Conservation (phyloP, 2,329 filamentous ascomycete species). For the Apiospora kogelbergensis region DNA sequence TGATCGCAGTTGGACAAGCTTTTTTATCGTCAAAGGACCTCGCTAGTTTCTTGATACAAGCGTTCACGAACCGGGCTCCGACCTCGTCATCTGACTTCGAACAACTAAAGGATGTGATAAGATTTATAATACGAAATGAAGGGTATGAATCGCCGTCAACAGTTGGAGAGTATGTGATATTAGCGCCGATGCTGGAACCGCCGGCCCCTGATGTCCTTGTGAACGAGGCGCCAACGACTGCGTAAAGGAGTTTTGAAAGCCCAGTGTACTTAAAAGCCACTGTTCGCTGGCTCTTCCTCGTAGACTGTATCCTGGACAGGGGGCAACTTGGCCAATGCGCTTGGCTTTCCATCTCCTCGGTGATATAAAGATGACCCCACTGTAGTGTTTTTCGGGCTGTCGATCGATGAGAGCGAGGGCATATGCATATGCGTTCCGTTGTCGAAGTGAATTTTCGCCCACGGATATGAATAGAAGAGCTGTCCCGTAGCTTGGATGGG, state of each 20-base stretch:
- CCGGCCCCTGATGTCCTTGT: constrained; percentile 10
- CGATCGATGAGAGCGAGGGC: not conserved
- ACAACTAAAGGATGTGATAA: not conserved
- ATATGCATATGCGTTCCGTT: not conserved
- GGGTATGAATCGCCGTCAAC: not conserved
- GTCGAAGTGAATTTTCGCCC: not conserved
- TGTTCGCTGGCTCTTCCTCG: not conserved
- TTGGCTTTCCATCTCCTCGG: not conserved
- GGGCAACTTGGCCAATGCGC: constrained; percentile 14
- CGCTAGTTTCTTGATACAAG: no score
- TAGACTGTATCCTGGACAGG: not conserved
- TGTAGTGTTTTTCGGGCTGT: not conserved
- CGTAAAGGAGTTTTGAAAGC: not conserved
- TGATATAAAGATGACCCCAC: constrained; percentile 7
- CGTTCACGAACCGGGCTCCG: no score
- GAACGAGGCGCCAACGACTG: constrained; percentile 6
- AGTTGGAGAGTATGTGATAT: constrained; percentile 9
- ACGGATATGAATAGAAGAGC: not conserved
- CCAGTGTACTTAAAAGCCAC: not conserved
- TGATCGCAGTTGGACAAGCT: constrained; percentile 1
- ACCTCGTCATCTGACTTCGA: no score
- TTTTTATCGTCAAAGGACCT: constrained; percentile 11
- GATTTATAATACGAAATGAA: no score
- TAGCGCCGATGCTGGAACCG: constrained; percentile 11
- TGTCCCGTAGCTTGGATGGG: not conserved